Percentiles rank a stretch among this genome's conserved stretches.
These are phyloP conservation scores for Aulographum hederae DNA, from an alignment of 2,329 filamentous ascomycete genomes.

Conservation along the genomic window DNA sequence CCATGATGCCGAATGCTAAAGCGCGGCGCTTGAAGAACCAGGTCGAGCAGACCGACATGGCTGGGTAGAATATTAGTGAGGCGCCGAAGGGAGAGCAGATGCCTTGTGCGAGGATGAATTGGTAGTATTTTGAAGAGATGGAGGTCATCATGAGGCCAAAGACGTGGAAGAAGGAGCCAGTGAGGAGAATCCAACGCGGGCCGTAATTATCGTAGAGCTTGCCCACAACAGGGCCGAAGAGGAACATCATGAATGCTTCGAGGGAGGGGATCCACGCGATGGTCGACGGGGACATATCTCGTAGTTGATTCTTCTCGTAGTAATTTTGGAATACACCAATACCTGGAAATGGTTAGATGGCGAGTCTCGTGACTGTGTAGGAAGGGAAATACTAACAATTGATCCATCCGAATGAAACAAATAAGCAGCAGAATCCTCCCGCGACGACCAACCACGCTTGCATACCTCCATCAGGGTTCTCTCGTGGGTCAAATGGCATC, in stretches of 20 bases:
- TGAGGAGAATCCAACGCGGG: slow-evolving; percentile 34
- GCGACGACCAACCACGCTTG: slow-evolving; percentile 8
- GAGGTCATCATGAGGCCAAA: slow-evolving; percentile 46
- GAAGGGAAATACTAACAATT: background rate
- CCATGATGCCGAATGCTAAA: slow-evolving; percentile 29
- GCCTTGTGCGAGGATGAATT: slow-evolving; percentile 35
- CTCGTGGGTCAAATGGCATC: background rate
- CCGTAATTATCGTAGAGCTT: slow-evolving; percentile 46
- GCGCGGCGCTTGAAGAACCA: slow-evolving; percentile 32
- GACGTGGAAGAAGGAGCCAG: slow-evolving; percentile 36
- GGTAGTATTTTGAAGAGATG: slow-evolving; percentile 35
- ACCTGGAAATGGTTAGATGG: slow-evolving; percentile 5
- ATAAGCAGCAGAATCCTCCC: slow-evolving; percentile 12
- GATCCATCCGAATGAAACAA: slow-evolving; percentile 2
- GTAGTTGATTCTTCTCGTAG: slow-evolving; percentile 24
- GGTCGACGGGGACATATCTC: slow-evolving; percentile 17
- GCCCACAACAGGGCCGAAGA: slow-evolving; percentile 41
- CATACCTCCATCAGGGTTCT: slow-evolving; percentile 4
- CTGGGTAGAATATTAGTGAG: slow-evolving; percentile 29
- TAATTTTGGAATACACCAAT: slow-evolving; percentile 28
- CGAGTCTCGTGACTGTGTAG: background rate
- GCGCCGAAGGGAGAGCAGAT: slow-evolving; percentile 34
- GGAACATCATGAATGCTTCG: slow-evolving; percentile 30
- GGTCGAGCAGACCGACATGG: slow-evolving; percentile 23
- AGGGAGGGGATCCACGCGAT: slow-evolving; percentile 28